phyloP scores from a whole-genome alignment of 768 basidiomycete genomes.

The Boletellus ananiceps region DNA sequence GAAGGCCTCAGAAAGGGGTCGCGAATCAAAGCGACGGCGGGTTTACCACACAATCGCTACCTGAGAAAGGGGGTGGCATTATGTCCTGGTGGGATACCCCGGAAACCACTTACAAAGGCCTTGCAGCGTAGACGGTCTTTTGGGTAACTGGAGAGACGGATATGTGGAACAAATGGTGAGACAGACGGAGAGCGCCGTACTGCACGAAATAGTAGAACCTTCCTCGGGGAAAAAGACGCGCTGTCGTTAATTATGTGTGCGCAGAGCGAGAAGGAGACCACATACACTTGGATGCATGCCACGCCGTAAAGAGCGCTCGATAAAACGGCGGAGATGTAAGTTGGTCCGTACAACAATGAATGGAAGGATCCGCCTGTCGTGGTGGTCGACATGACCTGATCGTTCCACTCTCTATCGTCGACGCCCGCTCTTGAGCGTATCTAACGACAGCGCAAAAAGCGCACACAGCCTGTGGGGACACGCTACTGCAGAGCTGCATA shows the following conservation, averaged over 20 bases:
- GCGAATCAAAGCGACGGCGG: too few relatives aligned
- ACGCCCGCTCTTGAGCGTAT: too few relatives aligned
- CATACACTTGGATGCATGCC: not conserved
- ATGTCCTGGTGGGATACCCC: too few relatives aligned
- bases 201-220: not conserved
- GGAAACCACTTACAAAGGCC: not conserved
- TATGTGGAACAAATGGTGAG: not conserved
- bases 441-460: too few relatives aligned
- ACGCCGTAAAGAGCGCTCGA: not conserved
- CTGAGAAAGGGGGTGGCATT: not conserved
- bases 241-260: not conserved
- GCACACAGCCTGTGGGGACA: too few relatives aligned
- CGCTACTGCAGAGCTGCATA: too few relatives aligned
- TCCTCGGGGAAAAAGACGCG: too few relatives aligned
- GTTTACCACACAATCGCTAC: not conserved
- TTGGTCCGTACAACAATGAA: not conserved
- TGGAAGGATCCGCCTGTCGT: too few relatives aligned
- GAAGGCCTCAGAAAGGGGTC: not conserved
- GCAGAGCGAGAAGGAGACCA: not conserved
- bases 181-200: not conserved
- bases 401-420: too few relatives aligned
- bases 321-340: not conserved
- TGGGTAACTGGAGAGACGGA: not conserved
- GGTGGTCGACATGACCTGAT: too few relatives aligned
- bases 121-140: not conserved